A percentile compares a stretch with the other conserved stretches of the same genome.
These are phyloP conservation scores for Cordia subcordata DNA, from an alignment of 257 asterid genomes.

Conservation along the genomic window DNA sequence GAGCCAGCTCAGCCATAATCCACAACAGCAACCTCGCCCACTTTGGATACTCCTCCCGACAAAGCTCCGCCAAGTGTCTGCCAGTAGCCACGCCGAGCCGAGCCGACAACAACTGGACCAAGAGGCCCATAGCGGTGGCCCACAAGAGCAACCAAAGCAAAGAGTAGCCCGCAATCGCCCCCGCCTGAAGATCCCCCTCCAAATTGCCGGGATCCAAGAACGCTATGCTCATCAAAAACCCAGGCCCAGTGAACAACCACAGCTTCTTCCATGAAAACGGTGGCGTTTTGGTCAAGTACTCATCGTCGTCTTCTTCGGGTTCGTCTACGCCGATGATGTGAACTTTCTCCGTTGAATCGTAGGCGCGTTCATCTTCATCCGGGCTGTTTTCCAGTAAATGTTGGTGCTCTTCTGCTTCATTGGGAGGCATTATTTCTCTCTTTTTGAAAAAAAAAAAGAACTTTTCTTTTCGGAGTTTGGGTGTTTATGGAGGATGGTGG, in stretches of 20 bases:
- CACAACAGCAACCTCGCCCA: constrained; percentile 34
- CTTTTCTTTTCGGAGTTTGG: too few species aligned
- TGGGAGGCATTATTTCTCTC: constrained; percentile 8
- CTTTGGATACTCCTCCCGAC: constrained; percentile 32
- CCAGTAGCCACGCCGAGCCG: constrained; percentile 44
- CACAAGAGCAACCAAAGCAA: constrained; percentile 34
- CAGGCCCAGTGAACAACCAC: constrained; percentile 42
- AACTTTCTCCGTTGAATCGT: constrained; percentile 19
- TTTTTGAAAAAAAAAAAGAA: too few species aligned
- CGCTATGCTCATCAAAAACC: constrained; percentile 39
- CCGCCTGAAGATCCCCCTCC: constrained; percentile 39
- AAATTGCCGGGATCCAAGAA: constrained; percentile 40
- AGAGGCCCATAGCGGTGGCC: constrained; percentile 37
- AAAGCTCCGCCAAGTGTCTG: constrained; percentile 35
- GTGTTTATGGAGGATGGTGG: too few species aligned
- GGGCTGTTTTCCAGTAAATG: constrained; percentile 8
- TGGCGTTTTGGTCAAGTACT: constrained; percentile 10
- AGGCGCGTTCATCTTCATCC: constrained; percentile 24
- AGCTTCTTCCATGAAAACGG: constrained; percentile 41
- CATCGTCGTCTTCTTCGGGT: constrained; percentile 4
- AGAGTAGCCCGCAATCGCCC: constrained; percentile 37
- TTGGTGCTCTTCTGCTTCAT: constrained; percentile 9
- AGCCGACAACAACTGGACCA: constrained; percentile 31
- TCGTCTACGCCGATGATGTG: constrained; percentile 17
- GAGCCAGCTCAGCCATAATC: constrained; percentile 39